Evolutionary conservation across 2,329 filamentous ascomycete genomes (phyloP).

Genomic region (Epichloe coenophiala): DNA sequence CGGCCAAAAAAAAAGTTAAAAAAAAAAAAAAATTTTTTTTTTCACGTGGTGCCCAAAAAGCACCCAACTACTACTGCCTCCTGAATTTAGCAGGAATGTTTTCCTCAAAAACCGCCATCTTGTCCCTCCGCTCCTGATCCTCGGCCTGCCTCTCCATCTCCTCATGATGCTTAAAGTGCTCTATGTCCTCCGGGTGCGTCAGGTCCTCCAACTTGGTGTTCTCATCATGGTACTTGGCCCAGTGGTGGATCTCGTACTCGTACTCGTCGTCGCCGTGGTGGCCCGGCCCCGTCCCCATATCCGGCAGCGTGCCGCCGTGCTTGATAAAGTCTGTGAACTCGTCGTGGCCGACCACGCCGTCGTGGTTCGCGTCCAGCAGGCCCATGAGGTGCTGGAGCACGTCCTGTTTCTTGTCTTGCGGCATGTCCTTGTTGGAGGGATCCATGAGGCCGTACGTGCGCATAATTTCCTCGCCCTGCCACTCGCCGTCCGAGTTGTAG

Average conservation of each 20-base stretch:
- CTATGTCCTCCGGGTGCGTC: slow-evolving; percentile 91
- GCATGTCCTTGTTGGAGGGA: slow-evolving; percentile 48
- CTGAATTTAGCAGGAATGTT: slow-evolving; percentile 85
- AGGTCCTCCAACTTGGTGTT: slow-evolving; percentile 82
- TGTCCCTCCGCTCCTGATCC: slow-evolving; percentile 55
- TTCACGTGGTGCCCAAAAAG: neutral
- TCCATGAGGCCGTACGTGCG: slow-evolving; percentile 78
- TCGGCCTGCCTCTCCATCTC: slow-evolving; percentile 61
- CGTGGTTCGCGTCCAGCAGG: slow-evolving; percentile 56
- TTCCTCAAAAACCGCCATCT: slow-evolving; percentile 61
- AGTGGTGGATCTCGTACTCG: slow-evolving; percentile 97
- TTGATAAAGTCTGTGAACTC: slow-evolving; percentile 57
- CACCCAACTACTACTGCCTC: slow-evolving; percentile 19
- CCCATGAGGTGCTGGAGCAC: slow-evolving; percentile 52
- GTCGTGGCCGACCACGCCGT: slow-evolving; percentile 53
- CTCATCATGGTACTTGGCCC: slow-evolving; percentile 73
- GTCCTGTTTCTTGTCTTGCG: slow-evolving; percentile 47
- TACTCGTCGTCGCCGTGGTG: slow-evolving; percentile 97
- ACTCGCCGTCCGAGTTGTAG: slow-evolving; percentile 70
- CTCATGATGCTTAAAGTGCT: slow-evolving; percentile 86
- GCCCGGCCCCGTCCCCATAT: slow-evolving; percentile 77
- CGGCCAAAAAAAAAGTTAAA: too few relatives aligned
- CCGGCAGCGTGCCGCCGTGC: slow-evolving; percentile 55
- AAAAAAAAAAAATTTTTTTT: too few relatives aligned
- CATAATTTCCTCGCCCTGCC: slow-evolving; percentile 70